Percentiles rank a stretch among this genome's conserved stretches.
Evolutionary conservation across 2,329 filamentous ascomycete species (phyloP).

Genomic region (Ophiosphaerella herpotricha): DNA sequence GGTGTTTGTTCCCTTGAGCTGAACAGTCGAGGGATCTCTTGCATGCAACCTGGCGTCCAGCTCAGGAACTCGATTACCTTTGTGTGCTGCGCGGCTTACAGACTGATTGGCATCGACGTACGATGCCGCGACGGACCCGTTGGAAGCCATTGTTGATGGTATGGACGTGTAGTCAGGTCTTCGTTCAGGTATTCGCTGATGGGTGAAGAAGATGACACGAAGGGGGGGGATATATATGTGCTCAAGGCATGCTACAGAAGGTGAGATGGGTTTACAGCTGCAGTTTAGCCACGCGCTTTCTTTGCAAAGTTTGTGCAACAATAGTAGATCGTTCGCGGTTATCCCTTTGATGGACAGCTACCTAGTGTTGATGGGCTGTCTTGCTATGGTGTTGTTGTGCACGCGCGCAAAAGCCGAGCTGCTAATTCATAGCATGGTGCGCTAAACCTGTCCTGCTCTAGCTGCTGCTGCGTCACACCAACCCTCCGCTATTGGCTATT

Average conservation of each 20-base stretch:
- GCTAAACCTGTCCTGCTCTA: not conserved
- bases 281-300: not conserved
- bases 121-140: slow-evolving; percentile 28
- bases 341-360: slow-evolving; percentile 1
- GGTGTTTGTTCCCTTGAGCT: slow-evolving; percentile 14
- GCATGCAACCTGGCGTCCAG: slow-evolving; percentile 34
- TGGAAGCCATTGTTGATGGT: slow-evolving; percentile 25
- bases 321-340: slow-evolving; percentile 7
- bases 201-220: not conserved
- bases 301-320: slow-evolving; percentile 8
- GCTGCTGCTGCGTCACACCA: not conserved
- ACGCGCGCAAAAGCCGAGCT: not conserved
- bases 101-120: slow-evolving; percentile 35
- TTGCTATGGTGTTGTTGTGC: slow-evolving; percentile 2
- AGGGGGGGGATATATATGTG: not conserved
- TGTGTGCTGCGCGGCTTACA: slow-evolving; percentile 27
- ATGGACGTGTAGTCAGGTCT: not conserved
- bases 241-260: slow-evolving; percentile 10
- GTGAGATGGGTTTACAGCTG: not conserved
- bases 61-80: slow-evolving; percentile 30
- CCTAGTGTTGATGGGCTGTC: no score
- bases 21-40: slow-evolving; percentile 25
- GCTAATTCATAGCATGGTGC: not conserved
- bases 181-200: not conserved
- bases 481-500: not conserved